Evolutionary conservation across 1,139 yeast species (phyloP), one percentile per base, ranked within the genome.

Genomic region (Hyphopichia buzzinii): DNA sequence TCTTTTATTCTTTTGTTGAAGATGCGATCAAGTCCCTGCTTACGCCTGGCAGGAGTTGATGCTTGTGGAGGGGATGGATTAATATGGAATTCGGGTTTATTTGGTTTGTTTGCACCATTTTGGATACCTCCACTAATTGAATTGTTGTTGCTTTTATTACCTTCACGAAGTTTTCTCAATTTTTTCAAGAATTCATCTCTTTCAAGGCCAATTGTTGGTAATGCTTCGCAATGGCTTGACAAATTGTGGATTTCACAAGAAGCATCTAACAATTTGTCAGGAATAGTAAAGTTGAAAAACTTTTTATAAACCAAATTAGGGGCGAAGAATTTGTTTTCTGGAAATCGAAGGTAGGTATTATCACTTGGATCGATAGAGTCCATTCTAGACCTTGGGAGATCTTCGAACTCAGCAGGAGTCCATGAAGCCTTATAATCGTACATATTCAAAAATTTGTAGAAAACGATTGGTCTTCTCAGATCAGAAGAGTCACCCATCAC

Each of bases 251-350:
- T 49, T 30, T 55, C 62, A 41, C 75, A 70, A 26, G 64, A 57
- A 26, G 62, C 61, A 41, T 70, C 76, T 32, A 70, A 48, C 26
- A 70, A 52, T 35, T 57, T 57, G 16, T 62, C 60, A 3, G 76
- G 76, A 25, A 70, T 56, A 30, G 63, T 53, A 43, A 70, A 70
- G 3, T 72, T 65, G 44, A 70, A 70, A 44, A 56, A 67, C 15
- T 75, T 54, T 40, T 70, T 70, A 43, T 67, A 67, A 61, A 62
- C 15, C 29, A 44, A 40, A 2, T 46, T 42, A 4, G 63, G 64
- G 36, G 50, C 49, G 36, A 59, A 51, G 3, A 46, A 36, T 10
- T 62, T 44, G 35, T 55, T 50, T 17, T 49, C 49, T 30, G 52
- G 57, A 22, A 59, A 46, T 1, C 59, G 40, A 8, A 58, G 33